Conservation (phyloP, 2,329 filamentous ascomycete genomes). For the Fusarium musae region DNA sequence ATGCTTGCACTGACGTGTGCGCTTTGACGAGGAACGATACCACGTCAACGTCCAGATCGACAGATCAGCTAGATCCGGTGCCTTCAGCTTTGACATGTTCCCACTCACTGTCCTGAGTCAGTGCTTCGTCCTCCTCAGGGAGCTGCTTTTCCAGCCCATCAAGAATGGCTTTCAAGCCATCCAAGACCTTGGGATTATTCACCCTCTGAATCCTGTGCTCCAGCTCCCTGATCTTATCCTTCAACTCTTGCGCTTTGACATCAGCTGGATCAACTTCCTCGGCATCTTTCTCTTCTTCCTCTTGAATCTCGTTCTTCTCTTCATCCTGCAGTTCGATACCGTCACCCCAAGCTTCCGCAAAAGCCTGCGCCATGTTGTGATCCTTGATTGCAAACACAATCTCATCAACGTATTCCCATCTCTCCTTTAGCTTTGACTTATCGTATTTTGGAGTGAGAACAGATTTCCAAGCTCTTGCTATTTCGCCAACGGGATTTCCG, state of each 20-base stretch:
- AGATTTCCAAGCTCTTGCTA: slow-evolving; percentile 64
- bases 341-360: slow-evolving; percentile 60
- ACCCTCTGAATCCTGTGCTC: slow-evolving; percentile 22
- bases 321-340: slow-evolving; percentile 10
- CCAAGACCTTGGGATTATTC: slow-evolving; percentile 18
- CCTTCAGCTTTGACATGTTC: neutral
- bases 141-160: slow-evolving; percentile 23
- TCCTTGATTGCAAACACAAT: slow-evolving; percentile 70
- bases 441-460: slow-evolving; percentile 41
- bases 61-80: slow-evolving; percentile 1
- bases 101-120: neutral
- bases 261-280: neutral
- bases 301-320: fast-evolving
- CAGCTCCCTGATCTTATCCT: slow-evolving; percentile 31
- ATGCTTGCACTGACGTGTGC: neutral
- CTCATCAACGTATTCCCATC: slow-evolving; percentile 48
- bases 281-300: neutral
- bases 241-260: slow-evolving; percentile 13
- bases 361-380: slow-evolving; percentile 61
- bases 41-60: neutral
- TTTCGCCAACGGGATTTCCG: slow-evolving; percentile 68
- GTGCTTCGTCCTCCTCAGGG: neutral
- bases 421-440: slow-evolving; percentile 34
- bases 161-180: slow-evolving; percentile 18
- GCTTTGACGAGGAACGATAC: neutral